A percentile compares a stretch with the other conserved stretches of the same genome.
phyloP scores from a whole-genome alignment of 441 rosid species.

The Pelargonium fulgidum region DNA sequence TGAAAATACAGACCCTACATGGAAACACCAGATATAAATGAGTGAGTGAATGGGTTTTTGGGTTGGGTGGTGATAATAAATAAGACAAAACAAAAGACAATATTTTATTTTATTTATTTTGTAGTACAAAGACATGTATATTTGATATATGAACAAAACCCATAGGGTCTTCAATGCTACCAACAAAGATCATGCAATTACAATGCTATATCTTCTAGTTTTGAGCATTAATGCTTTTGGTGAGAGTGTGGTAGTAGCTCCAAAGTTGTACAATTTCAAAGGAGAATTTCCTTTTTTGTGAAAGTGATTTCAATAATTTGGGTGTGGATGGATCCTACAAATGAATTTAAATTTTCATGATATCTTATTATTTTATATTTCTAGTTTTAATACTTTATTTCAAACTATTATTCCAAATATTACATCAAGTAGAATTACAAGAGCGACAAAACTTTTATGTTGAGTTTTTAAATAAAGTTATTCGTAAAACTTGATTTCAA shows the following conservation, averaged over 20 bases:
- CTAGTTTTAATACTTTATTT: no score
- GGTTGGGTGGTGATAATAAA: slow-evolving; percentile 14
- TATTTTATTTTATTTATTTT: no score
- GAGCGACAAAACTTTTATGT: no score
- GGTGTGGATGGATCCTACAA: no score
- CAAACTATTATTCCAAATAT: no score
- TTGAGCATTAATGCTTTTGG: not conserved
- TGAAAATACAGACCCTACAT: slow-evolving; percentile 17
- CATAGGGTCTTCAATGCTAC: slow-evolving; percentile 9
- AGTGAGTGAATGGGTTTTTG: slow-evolving; percentile 13
- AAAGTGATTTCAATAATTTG: no score
- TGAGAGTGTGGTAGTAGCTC: not conserved
- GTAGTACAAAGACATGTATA: slow-evolving; percentile 7
- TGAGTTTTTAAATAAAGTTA: no score
- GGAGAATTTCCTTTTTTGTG: not conserved
- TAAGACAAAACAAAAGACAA: slow-evolving; percentile 10
- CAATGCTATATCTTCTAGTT: no score
- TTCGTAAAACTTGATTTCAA: no score
- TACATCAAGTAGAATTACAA: no score
- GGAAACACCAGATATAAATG: slow-evolving; percentile 11
- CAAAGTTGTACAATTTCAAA: not conserved
- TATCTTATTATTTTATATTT: no score
- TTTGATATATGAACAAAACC: not conserved
- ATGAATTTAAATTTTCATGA: no score
- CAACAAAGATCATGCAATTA: slow-evolving; percentile 10